Base-by-base conservation (phyloP, 805 yeast species). In the Cyberlindnera xishuangbannaensis region DNA sequence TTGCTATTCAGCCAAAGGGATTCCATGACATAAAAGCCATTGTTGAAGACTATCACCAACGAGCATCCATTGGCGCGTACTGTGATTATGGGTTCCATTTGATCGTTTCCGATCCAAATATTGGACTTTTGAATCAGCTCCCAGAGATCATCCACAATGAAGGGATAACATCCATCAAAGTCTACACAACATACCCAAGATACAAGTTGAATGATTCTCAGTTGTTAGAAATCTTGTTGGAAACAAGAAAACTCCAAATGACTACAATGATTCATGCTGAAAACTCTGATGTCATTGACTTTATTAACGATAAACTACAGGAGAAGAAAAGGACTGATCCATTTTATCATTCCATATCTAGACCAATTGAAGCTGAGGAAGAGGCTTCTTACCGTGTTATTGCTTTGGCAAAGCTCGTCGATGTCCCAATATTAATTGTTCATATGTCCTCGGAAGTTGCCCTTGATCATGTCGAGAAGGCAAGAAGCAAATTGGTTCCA, bases 231-330 rank as follows among this genome's bases (percentile, higher is more conserved):
- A 57, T 65, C 5, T 40, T 69, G 41, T 44, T 58, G 13, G 61
- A 58, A 15, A 62, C 65, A 7, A 55, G 73, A 26, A 56, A 59
- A 31, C 44, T 62, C 22, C 62, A 64, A 9, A 59, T 69, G 44
- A 69, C 74, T 6, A 63, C 68, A 2, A 66, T 69, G 71, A 61
- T 68, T 17, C 75, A 69, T 42, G 73, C 75, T n/a, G 75, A 69
- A 43, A 68, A 68, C 46, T 59, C 67, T 30, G 74, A 69, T 36
- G 58, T 69, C 29, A 67, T 69, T 28, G 54, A 55, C 18, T 65
- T 61, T 41, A 53, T 65, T 39, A 61, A 58, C 34, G 61, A 62
- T 24, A 63, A 64, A 30, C 48, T 68, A 12, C 62, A 62, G 35
- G 52, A 55, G 37, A 56, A 61, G 33, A 53, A 56, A 4, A 41